phyloP scores from a whole-genome alignment of 345 rosid species.

The Syzygium jambos region DNA sequence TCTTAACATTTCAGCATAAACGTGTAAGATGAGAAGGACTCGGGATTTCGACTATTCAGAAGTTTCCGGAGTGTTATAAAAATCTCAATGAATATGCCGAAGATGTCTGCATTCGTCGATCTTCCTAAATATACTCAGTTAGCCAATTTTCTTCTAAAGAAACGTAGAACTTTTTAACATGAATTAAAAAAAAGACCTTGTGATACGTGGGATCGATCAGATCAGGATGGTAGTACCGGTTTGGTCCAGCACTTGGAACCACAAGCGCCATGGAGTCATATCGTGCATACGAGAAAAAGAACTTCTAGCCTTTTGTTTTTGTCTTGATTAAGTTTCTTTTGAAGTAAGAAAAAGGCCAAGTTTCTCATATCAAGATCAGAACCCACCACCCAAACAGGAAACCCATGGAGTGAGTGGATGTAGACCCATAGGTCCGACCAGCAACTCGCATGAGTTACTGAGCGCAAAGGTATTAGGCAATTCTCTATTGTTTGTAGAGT shows the following conservation, averaged over 20 bases:
- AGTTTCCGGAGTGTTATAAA: fast-evolving
- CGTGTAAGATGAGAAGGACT: fast-evolving
- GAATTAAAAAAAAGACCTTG: background rate
- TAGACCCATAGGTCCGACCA: background rate
- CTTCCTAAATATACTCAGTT: background rate
- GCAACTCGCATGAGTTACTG: background rate
- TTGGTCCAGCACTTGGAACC: background rate
- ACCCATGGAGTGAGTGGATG: background rate
- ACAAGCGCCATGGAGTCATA: background rate
- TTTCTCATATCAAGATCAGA: background rate
- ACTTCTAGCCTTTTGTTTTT: background rate
- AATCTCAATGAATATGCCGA: background rate
- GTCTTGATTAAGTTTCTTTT: background rate
- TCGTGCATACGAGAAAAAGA: background rate
- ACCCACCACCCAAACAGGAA: background rate
- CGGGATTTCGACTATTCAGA: fast-evolving
- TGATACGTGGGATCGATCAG: background rate
- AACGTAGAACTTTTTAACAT: too few relatives aligned
- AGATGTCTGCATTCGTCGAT: background rate
- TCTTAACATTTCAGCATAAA: background rate
- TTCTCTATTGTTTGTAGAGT: background rate
- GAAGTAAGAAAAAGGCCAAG: background rate
- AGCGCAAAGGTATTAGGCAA: background rate
- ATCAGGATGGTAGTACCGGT: background rate
- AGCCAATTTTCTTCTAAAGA: background rate